A percentile compares a stretch with the other conserved stretches of the same genome.
phyloP scores from a whole-genome alignment of 2,329 filamentous ascomycete species.

The Microdochium bolleyi region DNA sequence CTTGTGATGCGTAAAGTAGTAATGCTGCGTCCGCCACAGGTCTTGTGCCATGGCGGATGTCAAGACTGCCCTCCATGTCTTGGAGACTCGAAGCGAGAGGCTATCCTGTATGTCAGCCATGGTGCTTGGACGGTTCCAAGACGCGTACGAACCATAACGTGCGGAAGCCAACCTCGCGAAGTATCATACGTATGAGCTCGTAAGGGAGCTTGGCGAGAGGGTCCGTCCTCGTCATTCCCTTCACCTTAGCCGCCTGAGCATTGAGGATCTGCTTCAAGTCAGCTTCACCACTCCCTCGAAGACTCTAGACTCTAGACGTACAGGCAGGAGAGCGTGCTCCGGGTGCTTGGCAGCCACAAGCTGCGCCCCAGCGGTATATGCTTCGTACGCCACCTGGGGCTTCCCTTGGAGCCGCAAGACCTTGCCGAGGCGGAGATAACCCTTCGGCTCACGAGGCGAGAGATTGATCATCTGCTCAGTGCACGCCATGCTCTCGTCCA shows the following conservation, averaged over 20 bases:
- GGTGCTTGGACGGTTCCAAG: neutral
- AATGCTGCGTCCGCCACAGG: conserved; percentile 13
- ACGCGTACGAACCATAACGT: conserved; percentile 11
- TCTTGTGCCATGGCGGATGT: conserved; percentile 5
- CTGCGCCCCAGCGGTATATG: conserved; percentile 14
- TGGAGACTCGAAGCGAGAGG: conserved; percentile 15
- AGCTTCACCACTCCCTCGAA: neutral
- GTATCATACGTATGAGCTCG: conserved; percentile 16
- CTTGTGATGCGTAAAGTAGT: neutral
- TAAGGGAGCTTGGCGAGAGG: conserved; percentile 13
- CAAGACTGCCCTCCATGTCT: conserved; percentile 13
- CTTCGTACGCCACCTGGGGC: conserved; percentile 9
- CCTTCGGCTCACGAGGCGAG: conserved; percentile 16
- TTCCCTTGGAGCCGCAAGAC: conserved; percentile 11
- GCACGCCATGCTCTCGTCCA: conserved; percentile 8
- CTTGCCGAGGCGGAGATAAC: conserved; percentile 18
- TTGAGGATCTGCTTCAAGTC: conserved; percentile 7
- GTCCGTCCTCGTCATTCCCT: conserved; percentile 8
- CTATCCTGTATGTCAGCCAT: conserved; percentile 6
- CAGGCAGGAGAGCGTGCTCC: conserved; percentile 11
- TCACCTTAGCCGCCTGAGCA: conserved; percentile 10
- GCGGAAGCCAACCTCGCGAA: conserved; percentile 11
- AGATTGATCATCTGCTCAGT: conserved; percentile 17
- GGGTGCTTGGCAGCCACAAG: conserved; percentile 14
- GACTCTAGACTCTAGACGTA: conserved; percentile 5